A percentile compares a stretch with the other conserved stretches of the same genome.
Evolutionary conservation across 2,329 filamentous ascomycete species (phyloP).

Genomic region (Cercospora sesami): DNA sequence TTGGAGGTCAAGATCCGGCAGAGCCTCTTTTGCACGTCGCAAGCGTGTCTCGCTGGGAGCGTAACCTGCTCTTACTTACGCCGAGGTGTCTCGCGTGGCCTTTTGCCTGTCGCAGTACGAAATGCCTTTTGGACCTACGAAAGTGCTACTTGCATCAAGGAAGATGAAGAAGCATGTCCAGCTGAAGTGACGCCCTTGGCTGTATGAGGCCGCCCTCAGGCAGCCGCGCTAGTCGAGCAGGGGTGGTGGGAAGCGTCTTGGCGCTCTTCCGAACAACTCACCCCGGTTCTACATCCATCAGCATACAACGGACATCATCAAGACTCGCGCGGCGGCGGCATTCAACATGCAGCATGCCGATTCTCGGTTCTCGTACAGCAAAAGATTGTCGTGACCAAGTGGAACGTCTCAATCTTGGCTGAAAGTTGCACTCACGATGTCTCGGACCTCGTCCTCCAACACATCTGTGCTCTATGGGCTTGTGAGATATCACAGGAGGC

Average conservation of each 20-base stretch:
- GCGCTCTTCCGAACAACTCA: neutral
- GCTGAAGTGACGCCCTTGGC: neutral
- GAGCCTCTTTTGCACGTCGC: neutral
- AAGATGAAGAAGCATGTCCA: neutral
- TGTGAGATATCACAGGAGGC: no score
- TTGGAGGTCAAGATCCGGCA: neutral
- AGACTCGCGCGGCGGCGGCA: no score
- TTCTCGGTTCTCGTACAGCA: no score
- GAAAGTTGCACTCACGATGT: no score
- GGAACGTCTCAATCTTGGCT: no score
- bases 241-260: neutral
- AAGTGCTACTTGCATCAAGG: neutral
- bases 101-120: neutral
- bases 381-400: no score
- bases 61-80: neutral
- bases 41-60: neutral
- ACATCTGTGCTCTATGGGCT: no score
- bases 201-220: neutral
- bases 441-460: no score
- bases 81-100: neutral
- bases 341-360: no score
- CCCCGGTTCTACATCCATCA: neutral
- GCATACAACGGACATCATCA: slow-evolving; percentile 36
- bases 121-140: neutral
- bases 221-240: slow-evolving; percentile 5